phyloP scores from a whole-genome alignment of 768 basidiomycete genomes.

The Dendrothele bispora region DNA sequence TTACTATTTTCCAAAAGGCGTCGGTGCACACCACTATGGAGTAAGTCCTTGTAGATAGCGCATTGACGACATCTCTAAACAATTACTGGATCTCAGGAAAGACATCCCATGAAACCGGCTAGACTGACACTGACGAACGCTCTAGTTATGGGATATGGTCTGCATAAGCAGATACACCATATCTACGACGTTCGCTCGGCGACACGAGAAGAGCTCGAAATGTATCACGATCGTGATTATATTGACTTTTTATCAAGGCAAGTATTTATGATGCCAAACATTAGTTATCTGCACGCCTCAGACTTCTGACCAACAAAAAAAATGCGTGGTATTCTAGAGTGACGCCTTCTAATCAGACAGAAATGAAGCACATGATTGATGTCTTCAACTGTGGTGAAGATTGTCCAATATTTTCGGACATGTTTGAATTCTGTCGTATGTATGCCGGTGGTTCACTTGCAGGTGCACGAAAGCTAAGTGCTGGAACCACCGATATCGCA shows the following conservation, averaged over 20 bases:
- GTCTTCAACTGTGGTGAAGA: slow-evolving; percentile 96
- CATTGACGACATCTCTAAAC: background rate
- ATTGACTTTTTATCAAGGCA: slow-evolving; percentile 93
- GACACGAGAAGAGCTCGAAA: slow-evolving; percentile 84
- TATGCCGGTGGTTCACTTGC: slow-evolving; percentile 92
- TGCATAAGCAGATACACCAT: slow-evolving; percentile 92
- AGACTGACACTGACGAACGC: slow-evolving; percentile 95
- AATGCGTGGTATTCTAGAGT: slow-evolving; percentile 51
- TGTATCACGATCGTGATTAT: slow-evolving; percentile 94
- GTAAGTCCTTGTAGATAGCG: slow-evolving; percentile 42
- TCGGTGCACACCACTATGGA: slow-evolving; percentile 96
- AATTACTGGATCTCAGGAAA: slow-evolving; percentile 58
- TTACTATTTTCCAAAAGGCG: slow-evolving; percentile 93
- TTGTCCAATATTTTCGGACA: slow-evolving; percentile 92
- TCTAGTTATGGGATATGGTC: slow-evolving; percentile 91
- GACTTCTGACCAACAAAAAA: background rate
- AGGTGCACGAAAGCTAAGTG: slow-evolving; percentile 83
- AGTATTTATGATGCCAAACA: slow-evolving; percentile 18
- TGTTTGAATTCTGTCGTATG: slow-evolving; percentile 93
- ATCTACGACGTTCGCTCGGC: slow-evolving; percentile 89
- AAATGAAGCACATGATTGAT: slow-evolving; percentile 78
- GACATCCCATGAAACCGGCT: slow-evolving; percentile 99
- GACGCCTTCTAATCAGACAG: slow-evolving; percentile 66
- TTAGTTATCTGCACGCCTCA: background rate
- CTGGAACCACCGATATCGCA: slow-evolving; percentile 90